phyloP scores from a whole-genome alignment of 2,329 filamentous ascomycete species.

The Phyllosticta capitalensis region DNA sequence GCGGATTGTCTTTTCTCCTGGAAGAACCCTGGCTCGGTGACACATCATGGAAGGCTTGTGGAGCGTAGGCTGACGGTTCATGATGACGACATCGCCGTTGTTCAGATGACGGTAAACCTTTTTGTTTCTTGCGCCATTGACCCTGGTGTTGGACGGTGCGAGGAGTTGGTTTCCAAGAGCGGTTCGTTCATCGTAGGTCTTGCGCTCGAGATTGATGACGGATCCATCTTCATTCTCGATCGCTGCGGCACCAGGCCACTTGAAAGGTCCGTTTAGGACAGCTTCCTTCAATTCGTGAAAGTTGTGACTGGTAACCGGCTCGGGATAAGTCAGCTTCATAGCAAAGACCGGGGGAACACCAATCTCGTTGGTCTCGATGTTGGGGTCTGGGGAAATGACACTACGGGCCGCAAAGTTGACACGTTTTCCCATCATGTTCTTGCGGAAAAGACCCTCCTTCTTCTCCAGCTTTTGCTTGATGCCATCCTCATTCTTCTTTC shows the following conservation, averaged over 20 bases:
- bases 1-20: constrained; percentile 91
- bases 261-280: constrained; percentile 86
- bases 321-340: constrained; percentile 88
- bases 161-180: constrained; percentile 89
- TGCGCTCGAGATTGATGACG: constrained; percentile 76
- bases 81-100: constrained; percentile 92
- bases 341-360: constrained; percentile 98
- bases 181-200: constrained; percentile 77
- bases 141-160: constrained; percentile 66
- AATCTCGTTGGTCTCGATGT: constrained; percentile 98
- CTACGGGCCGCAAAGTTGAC: constrained; percentile 96
- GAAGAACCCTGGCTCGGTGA: constrained; percentile 82
- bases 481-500: constrained; percentile 73
- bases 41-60: constrained; percentile 99
- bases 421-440: constrained; percentile 99
- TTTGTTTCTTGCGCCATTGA: constrained; percentile 74
- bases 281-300: constrained; percentile 92
- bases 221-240: constrained; percentile 95
- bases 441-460: constrained; percentile 95
- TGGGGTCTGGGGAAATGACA: constrained; percentile 96
- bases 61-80: constrained; percentile 96
- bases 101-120: constrained; percentile 94
- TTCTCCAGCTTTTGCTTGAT: constrained; percentile 98
- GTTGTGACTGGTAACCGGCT: constrained; percentile 95
- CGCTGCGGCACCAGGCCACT: constrained; percentile 87